phyloP scores from a whole-genome alignment of 345 rosid genomes.

The Garcia nutans region DNA sequence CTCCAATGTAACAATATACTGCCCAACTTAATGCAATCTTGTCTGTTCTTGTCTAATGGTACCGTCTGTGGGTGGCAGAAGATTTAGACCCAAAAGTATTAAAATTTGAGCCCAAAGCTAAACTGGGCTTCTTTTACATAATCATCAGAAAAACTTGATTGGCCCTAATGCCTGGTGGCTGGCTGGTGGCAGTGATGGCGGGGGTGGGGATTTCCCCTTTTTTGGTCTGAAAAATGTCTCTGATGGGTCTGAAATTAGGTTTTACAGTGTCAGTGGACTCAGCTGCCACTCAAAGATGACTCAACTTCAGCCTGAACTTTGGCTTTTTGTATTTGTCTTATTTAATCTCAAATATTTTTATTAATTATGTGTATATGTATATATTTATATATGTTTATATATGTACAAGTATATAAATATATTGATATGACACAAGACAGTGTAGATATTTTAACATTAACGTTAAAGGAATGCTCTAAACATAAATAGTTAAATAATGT shows the following conservation, averaged over 20 bases:
- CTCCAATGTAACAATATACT: too few relatives aligned
- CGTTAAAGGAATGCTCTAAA: not conserved
- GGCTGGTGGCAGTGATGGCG: not conserved
- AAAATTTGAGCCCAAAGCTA: conserved; percentile 4
- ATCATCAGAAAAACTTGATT: not conserved
- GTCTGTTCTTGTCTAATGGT: not conserved
- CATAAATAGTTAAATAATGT: not conserved
- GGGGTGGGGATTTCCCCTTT: not conserved
- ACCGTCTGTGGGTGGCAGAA: not conserved
- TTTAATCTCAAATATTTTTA: not conserved
- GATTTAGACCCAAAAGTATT: too few relatives aligned
- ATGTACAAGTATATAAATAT: not conserved
- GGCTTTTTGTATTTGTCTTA: conserved; percentile 12
- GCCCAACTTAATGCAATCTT: not conserved
- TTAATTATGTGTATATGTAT: not conserved
- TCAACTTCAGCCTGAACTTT: conserved; percentile 1
- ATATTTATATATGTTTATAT: not conserved
- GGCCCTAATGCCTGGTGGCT: not conserved
- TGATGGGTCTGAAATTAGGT: conserved; percentile 3
- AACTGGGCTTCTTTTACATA: not conserved
- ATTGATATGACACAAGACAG: not conserved
- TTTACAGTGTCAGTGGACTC: conserved; percentile 4
- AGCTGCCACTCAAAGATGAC: not conserved
- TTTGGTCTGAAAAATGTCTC: not conserved
- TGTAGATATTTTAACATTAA: not conserved